Percentiles rank a stretch among this genome's conserved stretches.
Conservation (phyloP, 768 basidiomycete species). For the Porpolomopsis calyptriformis region DNA sequence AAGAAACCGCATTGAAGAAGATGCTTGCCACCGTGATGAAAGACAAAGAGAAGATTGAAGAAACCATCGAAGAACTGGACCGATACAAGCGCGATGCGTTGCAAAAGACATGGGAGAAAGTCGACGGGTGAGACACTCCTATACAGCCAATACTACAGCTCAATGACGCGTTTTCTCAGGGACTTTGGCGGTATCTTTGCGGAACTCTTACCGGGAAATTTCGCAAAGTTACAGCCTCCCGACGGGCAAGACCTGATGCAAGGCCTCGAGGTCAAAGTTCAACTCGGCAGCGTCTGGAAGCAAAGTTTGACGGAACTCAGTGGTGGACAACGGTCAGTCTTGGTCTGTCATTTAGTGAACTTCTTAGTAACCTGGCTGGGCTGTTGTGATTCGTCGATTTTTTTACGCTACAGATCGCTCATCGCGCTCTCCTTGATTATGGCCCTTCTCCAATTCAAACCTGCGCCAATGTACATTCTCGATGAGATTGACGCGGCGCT, state of each 20-base stretch:
- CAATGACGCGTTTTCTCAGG: constrained; percentile 27
- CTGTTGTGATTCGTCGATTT: neutral
- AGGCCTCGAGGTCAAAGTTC: constrained; percentile 95
- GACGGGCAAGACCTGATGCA: constrained; percentile 84
- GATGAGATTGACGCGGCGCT: constrained; percentile 98
- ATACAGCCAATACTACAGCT: neutral
- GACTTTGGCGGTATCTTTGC: constrained; percentile 97
- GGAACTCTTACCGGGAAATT: constrained; percentile 91
- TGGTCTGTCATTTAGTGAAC: neutral
- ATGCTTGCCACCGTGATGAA: constrained; percentile 81
- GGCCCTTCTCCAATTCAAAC: constrained; percentile 98
- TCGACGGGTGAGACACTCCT: constrained; percentile 57
- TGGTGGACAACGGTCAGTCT: constrained; percentile 83
- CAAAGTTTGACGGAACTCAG: constrained; percentile 94
- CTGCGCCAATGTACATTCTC: constrained; percentile 97
- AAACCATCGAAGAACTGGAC: constrained; percentile 87
- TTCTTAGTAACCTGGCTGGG: no score
- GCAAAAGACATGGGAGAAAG: constrained; percentile 93
- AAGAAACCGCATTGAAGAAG: constrained; percentile 75
- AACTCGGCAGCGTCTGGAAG: constrained; percentile 93
- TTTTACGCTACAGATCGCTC: constrained; percentile 56
- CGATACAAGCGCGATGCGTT: constrained; percentile 89
- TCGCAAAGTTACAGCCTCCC: constrained; percentile 87
- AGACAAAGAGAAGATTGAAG: constrained; percentile 92
- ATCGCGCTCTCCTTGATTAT: constrained; percentile 98